Percentiles rank a stretch among this genome's conserved stretches.
phyloP scores from a whole-genome alignment of 352 stramenopile genomes.

The Hyaloperonospora arabidopsidis region DNA sequence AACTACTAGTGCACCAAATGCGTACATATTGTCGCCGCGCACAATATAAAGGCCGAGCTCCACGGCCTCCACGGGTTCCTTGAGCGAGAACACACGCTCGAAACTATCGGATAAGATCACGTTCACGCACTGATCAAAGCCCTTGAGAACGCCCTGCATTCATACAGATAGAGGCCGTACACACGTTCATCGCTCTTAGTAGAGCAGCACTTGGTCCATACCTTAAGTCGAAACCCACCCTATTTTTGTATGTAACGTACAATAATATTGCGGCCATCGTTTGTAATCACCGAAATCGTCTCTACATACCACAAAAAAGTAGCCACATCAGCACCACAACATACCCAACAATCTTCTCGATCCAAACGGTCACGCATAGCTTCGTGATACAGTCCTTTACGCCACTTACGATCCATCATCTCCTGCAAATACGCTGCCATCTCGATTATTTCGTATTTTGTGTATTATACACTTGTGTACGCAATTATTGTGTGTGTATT shows the following conservation, averaged over 20 bases:
- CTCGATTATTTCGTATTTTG: slow-evolving; percentile 2
- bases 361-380: neutral
- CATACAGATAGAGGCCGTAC: neutral
- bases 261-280: slow-evolving; percentile 92
- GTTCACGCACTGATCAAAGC: slow-evolving; percentile 92
- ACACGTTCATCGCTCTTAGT: neutral
- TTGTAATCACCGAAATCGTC: slow-evolving; percentile 89
- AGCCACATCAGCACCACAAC: neutral
- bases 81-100: slow-evolving; percentile 89
- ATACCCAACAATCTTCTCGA: slow-evolving; percentile 2
- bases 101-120: slow-evolving; percentile 90
- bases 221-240: neutral
- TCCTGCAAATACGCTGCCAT: slow-evolving; percentile 83
- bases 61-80: slow-evolving; percentile 84
- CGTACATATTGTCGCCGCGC: slow-evolving; percentile 90
- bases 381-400: neutral
- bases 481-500: too few species aligned
- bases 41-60: slow-evolving; percentile 91
- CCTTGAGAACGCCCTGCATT: slow-evolving; percentile 74
- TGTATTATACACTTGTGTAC: neutral
- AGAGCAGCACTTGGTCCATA: neutral
- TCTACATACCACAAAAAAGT: slow-evolving; percentile 29
- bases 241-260: slow-evolving; percentile 52
- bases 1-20: neutral
- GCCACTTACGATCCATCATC: slow-evolving; percentile 69